Percentiles rank a stretch among this genome's conserved stretches.
Evolutionary conservation across 139 green algal species (phyloP).

Genomic region (Yamagishiella unicocca): DNA sequence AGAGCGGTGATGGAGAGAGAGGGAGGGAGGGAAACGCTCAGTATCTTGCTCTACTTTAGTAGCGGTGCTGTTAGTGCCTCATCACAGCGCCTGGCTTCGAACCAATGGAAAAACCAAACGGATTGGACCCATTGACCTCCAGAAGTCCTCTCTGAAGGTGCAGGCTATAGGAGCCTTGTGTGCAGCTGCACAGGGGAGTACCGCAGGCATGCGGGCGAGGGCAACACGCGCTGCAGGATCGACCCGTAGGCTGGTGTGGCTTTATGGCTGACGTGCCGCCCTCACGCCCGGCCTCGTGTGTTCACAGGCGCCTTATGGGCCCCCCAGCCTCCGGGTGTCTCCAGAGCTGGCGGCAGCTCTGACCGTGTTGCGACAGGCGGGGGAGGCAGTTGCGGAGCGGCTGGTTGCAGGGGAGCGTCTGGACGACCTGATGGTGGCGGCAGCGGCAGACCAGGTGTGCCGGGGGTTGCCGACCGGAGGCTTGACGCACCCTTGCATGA

Average conservation of each 20-base stretch:
- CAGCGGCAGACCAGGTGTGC: not conserved
- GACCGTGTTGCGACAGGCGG: not conserved
- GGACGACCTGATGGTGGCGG: conserved; percentile 2
- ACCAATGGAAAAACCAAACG: too few species aligned
- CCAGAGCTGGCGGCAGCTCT: conserved; percentile 6
- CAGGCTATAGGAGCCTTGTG: not conserved
- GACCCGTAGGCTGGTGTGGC: too few species aligned
- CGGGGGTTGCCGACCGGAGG: not conserved
- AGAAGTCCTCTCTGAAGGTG: not conserved
- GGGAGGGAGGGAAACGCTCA: too few species aligned
- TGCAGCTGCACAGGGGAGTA: too few species aligned
- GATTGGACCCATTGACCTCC: too few species aligned
- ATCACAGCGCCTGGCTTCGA: too few species aligned
- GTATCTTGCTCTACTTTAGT: too few species aligned
- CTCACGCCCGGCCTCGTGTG: not conserved
- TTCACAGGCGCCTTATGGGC: conserved; percentile 19
- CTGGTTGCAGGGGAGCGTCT: conserved; percentile 1
- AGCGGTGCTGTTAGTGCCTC: too few species aligned
- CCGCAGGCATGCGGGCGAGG: too few species aligned
- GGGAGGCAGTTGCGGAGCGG: not conserved
- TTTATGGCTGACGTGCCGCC: not conserved
- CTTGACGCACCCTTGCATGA: not conserved
- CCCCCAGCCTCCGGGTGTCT: not conserved
- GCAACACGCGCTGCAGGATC: too few species aligned
- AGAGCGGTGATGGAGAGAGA: too few species aligned